These are phyloP conservation scores for Sanchytrium tribonematis DNA, from an alignment of 371 early-diverging fungal genomes.

Conservation along the genomic window DNA sequence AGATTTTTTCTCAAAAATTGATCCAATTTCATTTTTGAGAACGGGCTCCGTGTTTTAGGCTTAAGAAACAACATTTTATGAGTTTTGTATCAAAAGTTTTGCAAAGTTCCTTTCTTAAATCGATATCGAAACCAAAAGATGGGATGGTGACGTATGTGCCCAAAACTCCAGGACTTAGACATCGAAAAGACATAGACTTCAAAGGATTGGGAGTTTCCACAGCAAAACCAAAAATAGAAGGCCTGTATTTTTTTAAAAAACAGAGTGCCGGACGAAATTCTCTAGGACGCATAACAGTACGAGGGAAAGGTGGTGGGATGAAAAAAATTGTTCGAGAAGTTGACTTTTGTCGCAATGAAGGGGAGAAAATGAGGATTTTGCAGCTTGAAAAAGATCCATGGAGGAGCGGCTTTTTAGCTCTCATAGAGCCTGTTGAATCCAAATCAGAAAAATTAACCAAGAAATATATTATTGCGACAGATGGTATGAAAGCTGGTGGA, in stretches of 20 bases:
- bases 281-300: neutral
- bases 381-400: neutral
- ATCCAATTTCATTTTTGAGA: slow-evolving; percentile 1
- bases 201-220: neutral
- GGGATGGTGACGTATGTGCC: neutral
- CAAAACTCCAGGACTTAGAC: neutral
- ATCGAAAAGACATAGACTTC: neutral
- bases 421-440: neutral
- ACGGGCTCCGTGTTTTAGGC: no score
- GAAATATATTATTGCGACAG: neutral
- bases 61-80: no score
- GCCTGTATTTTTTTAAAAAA: neutral
- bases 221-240: neutral
- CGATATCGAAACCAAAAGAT: neutral
- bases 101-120: neutral
- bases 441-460: neutral
- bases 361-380: neutral
- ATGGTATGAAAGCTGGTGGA: neutral
- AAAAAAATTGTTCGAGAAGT: neutral
- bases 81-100: no score
- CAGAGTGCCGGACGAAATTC: neutral
- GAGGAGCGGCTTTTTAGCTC: neutral
- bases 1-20: neutral
- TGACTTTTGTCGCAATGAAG: neutral
- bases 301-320: neutral